Percentiles rank a stretch among this genome's conserved stretches.
These are phyloP conservation scores for Boletus speciosus DNA, from an alignment of 768 basidiomycete species.

Conservation along the genomic window DNA sequence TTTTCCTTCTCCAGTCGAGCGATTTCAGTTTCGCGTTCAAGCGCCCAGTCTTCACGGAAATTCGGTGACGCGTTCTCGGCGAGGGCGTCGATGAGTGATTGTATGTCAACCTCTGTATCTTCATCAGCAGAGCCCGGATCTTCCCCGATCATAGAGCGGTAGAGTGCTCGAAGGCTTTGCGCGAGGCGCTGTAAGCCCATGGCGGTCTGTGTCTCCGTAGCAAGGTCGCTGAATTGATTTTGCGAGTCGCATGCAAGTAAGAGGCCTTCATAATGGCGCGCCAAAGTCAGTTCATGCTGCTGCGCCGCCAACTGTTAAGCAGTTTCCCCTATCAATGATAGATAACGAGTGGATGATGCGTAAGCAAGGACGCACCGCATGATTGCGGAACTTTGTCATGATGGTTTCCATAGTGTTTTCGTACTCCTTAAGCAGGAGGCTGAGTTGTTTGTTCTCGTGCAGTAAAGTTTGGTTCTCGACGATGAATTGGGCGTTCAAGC, in stretches of 20 bases:
- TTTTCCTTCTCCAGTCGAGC: conserved; percentile 81
- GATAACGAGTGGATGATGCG: neutral
- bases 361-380: conserved; percentile 60
- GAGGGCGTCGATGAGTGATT: conserved; percentile 42
- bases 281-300: conserved; percentile 82
- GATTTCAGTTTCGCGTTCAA: conserved; percentile 87
- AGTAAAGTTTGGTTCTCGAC: conserved; percentile 91
- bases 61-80: conserved; percentile 38
- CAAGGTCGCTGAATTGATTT: conserved; percentile 51
- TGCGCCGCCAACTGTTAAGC: conserved; percentile 76
- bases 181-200: conserved; percentile 71
- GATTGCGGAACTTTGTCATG: conserved; percentile 93
- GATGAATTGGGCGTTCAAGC: conserved; percentile 82
- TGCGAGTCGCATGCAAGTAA: conserved; percentile 64
- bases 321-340: conserved; percentile 7
- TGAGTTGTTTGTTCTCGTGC: conserved; percentile 95
- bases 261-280: conserved; percentile 85
- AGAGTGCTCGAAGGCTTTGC: conserved; percentile 64
- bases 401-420: conserved; percentile 92
- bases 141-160: conserved; percentile 69
- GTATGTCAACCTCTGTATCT: conserved; percentile 40
- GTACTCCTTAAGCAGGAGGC: conserved; percentile 86
- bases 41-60: conserved; percentile 72
- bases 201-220: conserved; percentile 55
- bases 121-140: conserved; percentile 34